These are phyloP conservation scores for Rhodotorula diobovata DNA, from an alignment of 768 basidiomycete genomes.

Conservation along the genomic window DNA sequence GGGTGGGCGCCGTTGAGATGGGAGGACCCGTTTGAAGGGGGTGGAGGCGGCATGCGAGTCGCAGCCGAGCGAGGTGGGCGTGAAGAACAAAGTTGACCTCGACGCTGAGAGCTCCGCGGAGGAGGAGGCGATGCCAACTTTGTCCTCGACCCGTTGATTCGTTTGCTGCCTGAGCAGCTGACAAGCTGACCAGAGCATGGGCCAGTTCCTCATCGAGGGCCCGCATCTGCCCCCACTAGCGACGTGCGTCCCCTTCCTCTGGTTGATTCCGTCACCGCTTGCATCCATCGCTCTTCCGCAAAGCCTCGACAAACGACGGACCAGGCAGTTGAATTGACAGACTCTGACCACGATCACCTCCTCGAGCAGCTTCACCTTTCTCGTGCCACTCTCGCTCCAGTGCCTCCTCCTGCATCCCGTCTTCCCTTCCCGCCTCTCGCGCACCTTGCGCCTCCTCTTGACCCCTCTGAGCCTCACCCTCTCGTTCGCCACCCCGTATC, in stretches of 20 bases:
- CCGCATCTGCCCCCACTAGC: neutral
- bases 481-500: constrained; percentile 10
- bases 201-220: neutral
- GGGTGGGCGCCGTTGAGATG: neutral
- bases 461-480: constrained; percentile 15
- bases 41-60: neutral
- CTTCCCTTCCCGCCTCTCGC: constrained; percentile 12
- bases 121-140: too few species aligned
- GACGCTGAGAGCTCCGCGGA: too few species aligned
- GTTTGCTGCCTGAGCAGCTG: too few species aligned
- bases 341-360: too few species aligned
- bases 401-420: constrained; percentile 29
- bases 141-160: too few species aligned
- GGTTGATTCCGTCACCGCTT: neutral
- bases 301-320: too few species aligned
- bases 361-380: constrained; percentile 20
- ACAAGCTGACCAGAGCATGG: neutral
- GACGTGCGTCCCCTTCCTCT: neutral
- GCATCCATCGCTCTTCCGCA: neutral
- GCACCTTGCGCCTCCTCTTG: constrained; percentile 19
- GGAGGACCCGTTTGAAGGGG: neutral
- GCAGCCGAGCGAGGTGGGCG: neutral
- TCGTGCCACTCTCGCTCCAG: constrained; percentile 26
- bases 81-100: too few species aligned
- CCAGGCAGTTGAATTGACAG: too few species aligned